Evolutionary conservation across 129 eudicot genomes (phyloP), one percentile per base, ranked within the genome.

Genomic region (Sambucus nigra): DNA sequence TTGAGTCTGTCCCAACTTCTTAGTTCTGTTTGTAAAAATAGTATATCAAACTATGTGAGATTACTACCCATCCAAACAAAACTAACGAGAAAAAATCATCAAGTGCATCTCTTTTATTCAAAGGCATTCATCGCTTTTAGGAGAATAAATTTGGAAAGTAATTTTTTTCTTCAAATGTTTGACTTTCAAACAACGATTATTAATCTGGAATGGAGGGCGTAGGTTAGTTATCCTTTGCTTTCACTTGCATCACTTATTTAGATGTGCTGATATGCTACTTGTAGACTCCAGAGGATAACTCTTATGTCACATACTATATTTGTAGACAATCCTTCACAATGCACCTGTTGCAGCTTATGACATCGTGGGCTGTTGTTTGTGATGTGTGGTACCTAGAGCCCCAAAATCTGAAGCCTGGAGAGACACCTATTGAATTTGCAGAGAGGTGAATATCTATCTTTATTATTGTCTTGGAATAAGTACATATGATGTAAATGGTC

Each of bases 371-470:
- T 25, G 99, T 92, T 64, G 99, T 92, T 59, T 92, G 99, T 75
- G 96, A 92, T 68, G 99, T 92, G 47, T 92, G 99, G 99, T 92
- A 86, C 75, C 64, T 92, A 71, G 99, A 92, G 60, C 99, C 99
- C 39, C 96, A 92, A 72, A 82, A 80, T 54, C 55, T 92, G 66
- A 86, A 70, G 76, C 94, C 96, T 19, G 94, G 99, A 60, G 99
- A 92, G 73, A 92, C 99, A 26, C 67, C 94, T 41, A 92, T 92
- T 42, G 91, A 82, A 51, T 92, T 92, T 82, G 99, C 99, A 16
- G 99, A 92, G 76, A 82, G 95, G 96, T 91, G 66, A 57, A 40
- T 8, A 12, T 48, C 5, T 42, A 31, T 31, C 5, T 31, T 3
- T 31, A 31, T 5, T 19, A 2, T 35, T 33, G 33, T 11, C 40